Conservation (phyloP, 2,329 filamentous ascomycete genomes). For the Cladophialophora carrionii region DNA sequence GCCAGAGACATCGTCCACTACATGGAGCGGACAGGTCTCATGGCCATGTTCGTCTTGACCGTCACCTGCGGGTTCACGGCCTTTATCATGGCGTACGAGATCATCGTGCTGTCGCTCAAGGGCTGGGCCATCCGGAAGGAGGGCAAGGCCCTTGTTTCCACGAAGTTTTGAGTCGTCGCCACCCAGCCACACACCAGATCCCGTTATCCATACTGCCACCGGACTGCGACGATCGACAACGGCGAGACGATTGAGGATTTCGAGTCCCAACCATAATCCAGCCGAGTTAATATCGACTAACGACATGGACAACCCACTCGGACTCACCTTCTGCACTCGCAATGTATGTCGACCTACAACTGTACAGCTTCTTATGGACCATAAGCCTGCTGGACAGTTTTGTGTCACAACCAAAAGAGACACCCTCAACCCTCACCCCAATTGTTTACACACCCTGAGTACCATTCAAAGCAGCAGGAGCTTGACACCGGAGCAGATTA, state of each 20-base stretch:
- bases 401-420: neutral
- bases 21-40: slow-evolving; percentile 76
- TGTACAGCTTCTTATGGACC: slow-evolving; percentile 3
- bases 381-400: slow-evolving; percentile 11
- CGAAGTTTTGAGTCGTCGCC: neutral
- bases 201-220: neutral
- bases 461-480: neutral
- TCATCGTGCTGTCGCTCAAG: slow-evolving; percentile 78
- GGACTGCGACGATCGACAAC: neutral
- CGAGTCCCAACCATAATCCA: neutral
- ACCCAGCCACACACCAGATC: neutral
- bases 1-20: slow-evolving; percentile 73
- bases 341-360: neutral
- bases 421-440: neutral
- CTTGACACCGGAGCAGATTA: neutral
- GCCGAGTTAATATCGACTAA: neutral
- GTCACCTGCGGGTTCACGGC: slow-evolving; percentile 81
- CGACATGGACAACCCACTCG: neutral
- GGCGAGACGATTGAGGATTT: neutral
- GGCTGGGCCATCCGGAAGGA: slow-evolving; percentile 72
- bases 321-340: no score
- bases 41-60: slow-evolving; percentile 93
- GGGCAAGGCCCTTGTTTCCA: slow-evolving; percentile 13
- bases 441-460: neutral
- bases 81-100: slow-evolving; percentile 81